Conservation (phyloP, 2,329 filamentous ascomycete genomes). For the Penicillium sp. region DNA sequence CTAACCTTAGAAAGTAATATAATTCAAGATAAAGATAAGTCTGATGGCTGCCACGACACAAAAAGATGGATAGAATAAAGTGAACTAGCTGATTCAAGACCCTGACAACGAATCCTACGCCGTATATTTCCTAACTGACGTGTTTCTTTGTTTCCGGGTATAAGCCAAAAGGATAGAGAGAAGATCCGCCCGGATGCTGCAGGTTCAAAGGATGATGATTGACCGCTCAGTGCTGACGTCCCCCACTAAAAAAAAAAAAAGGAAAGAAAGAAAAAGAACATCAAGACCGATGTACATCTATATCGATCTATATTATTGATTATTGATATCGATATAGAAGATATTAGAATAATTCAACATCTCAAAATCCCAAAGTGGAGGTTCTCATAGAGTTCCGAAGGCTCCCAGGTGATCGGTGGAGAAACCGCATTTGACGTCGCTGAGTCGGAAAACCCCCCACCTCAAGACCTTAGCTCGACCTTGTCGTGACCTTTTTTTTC, state of each 20-base stretch:
- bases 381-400: constrained; percentile 28
- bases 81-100: not conserved
- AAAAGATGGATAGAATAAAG: not conserved
- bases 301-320: not conserved
- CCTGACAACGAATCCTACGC: not conserved
- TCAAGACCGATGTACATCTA: not conserved
- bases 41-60: too few relatives aligned
- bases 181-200: constrained; percentile 5
- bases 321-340: not conserved
- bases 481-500: constrained; percentile 6
- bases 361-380: constrained; percentile 10
- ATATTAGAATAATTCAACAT: not conserved
- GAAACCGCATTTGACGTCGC: constrained; percentile 37
- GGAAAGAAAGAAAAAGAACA: not conserved
- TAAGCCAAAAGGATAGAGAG: not conserved
- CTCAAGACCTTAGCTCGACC: constrained; percentile 22
- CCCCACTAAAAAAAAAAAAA: not conserved
- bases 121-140: not conserved
- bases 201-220: constrained; percentile 12
- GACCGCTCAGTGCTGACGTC: constrained; percentile 9
- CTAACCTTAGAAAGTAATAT: not conserved
- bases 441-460: constrained; percentile 31
- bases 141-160: constrained; percentile 5
- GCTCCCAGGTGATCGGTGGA: constrained; percentile 34
- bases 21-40: not conserved